Evolutionary conservation across 192 early-diverging fungal genomes (phyloP).

Genomic region (Coemansia sp.): DNA sequence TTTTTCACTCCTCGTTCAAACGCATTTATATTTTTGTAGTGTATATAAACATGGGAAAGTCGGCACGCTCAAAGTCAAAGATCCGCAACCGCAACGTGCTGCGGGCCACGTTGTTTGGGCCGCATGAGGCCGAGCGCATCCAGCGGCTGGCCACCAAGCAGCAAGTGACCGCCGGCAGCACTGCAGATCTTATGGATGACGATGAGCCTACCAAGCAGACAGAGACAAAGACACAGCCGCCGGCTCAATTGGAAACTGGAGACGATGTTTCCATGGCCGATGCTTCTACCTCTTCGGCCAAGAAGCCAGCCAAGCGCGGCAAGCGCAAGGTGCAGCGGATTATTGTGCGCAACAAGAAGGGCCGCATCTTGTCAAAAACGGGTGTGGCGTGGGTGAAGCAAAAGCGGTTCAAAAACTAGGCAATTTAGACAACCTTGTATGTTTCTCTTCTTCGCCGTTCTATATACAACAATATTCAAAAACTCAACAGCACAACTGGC

Average conservation of each 20-base stretch:
- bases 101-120: conserved; percentile 41
- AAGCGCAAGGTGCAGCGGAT: conserved; percentile 7
- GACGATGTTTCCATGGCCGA: conserved; percentile 5
- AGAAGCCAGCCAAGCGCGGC: conserved; percentile 3
- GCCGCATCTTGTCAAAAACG: conserved; percentile 19
- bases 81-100: conserved; percentile 39
- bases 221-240: not conserved
- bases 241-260: not conserved
- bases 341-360: conserved; percentile 35
- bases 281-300: not conserved
- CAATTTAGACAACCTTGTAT: not conserved
- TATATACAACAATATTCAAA: conserved; percentile 1
- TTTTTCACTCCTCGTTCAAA: not conserved
- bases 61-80: conserved; percentile 43
- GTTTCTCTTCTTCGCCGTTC: too few species aligned
- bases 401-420: conserved; percentile 20
- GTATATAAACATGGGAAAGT: conserved; percentile 32
- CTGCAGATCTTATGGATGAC: conserved; percentile 9
- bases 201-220: conserved; percentile 7
- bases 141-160: conserved; percentile 47
- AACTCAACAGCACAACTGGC: not conserved
- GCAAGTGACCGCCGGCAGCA: conserved; percentile 12
- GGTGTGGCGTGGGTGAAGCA: conserved; percentile 29
- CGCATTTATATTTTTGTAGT: not conserved
- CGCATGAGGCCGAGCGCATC: conserved; percentile 40